Base-by-base conservation (phyloP, 1,284 basidiomycete species). In the Boletus subluridellus region DNA sequence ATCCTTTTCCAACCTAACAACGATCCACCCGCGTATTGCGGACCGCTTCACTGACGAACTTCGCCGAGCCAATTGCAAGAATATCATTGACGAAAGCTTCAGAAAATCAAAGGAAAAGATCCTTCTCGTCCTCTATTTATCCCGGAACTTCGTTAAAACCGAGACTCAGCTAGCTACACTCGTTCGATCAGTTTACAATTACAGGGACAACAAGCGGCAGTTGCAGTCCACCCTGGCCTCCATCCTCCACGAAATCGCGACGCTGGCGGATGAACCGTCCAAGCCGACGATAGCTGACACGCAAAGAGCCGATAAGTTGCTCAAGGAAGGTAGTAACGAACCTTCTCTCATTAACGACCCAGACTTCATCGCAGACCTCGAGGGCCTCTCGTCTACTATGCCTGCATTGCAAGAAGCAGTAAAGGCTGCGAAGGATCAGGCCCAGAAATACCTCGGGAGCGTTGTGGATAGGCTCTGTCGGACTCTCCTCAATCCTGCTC, bases 311-410 rank as follows among this genome's bases (percentile, higher is more conserved):
- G 62, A 72, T 0, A 60, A 55, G 46, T 56, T 69, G 54, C 52
- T 74, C 5, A 74, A 44, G 51, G 72, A 72, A 1, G 60, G 66
- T 15, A 24, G 51, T 10, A 58, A 52, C 4, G 52, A 70, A 30
- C 26, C 54, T 32, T 61, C 68, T 49, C 59, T 57, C 38, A 53
- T 65, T 1, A 57, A 17, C n/a, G 75, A 78, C 54, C 47, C 58
- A 2, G 59, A 72, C 2, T 78, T 78, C 50, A 55, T 79, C 7
- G 42, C 57, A 0, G 55, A 63, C 37, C 62, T 78, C 2, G 63
- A 72, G 34, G 35, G 17, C n/a, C 49, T 65, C 21, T 55, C 48
- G 1, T 49, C 46, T 8, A 52, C 58, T 9, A 52, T 48, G 21
- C 67, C 69, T 37, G 9, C 50, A 6, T 28, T 72, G 38, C 60